Evolutionary conservation across 1,139 yeast species (phyloP).

Genomic region (Wickerhamomyces sp.): DNA sequence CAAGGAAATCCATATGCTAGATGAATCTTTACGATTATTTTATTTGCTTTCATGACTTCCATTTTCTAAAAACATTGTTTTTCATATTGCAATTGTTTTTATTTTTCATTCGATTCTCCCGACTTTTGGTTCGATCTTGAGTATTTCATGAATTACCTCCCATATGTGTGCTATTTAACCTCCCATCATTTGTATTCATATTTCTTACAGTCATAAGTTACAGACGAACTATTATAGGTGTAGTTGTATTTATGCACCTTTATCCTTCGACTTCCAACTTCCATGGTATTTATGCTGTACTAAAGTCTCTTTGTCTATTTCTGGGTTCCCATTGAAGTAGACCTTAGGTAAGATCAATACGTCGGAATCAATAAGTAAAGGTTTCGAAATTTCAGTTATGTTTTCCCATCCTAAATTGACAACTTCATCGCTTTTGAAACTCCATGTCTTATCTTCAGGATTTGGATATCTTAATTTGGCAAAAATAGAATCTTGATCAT

Average conservation of each 20-base stretch:
- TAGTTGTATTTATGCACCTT: too few species aligned
- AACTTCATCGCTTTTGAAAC: background rate
- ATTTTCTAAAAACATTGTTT: too few species aligned
- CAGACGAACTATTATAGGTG: too few species aligned
- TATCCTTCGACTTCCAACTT: conserved; percentile 12
- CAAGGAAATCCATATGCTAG: conserved; percentile 18
- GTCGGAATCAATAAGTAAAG: conserved; percentile 1
- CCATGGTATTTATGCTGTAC: conserved; percentile 12
- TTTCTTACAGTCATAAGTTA: too few species aligned
- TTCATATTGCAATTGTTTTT: too few species aligned
- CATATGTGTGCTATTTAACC: too few species aligned
- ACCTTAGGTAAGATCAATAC: conserved; percentile 1
- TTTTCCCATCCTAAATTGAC: conserved; percentile 1
- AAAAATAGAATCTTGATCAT: conserved; percentile 9
- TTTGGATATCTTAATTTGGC: conserved; percentile 4
- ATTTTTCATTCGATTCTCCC: too few species aligned
- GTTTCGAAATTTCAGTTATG: conserved; percentile 1
- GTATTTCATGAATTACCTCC: too few species aligned
- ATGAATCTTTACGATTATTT: too few species aligned
- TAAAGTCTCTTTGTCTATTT: conserved; percentile 4
- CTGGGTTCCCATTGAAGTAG: conserved; percentile 12
- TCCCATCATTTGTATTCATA: too few species aligned
- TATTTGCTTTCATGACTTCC: too few species aligned
- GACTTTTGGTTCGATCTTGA: too few species aligned
- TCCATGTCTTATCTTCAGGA: conserved; percentile 5